Evolutionary conservation across 768 basidiomycete species (phyloP), one percentile per base, ranked within the genome.

Genomic region (Exidia glandulosa): DNA sequence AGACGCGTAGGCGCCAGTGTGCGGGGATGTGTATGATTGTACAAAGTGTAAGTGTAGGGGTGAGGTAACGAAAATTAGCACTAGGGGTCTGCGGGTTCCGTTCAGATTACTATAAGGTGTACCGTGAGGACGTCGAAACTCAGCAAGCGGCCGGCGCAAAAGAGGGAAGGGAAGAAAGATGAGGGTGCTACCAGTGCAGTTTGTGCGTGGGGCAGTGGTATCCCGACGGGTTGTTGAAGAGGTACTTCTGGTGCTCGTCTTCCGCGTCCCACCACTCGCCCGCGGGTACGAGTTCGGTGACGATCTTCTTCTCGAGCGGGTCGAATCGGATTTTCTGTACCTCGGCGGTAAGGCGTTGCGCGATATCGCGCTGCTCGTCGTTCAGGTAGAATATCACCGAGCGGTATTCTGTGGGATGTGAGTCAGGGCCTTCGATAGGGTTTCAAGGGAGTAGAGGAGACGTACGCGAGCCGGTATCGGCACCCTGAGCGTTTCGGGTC

Each of bases 361-460:
- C 78, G 50, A 74, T 68, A 54, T 70, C 59, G 52, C 66, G 67
- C 63, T 79, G 78, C 61, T 76, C 75, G 10, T 70, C 67, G 5
- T 70, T 66, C 25, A 68, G 64, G 57, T 66, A 70, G 66, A 77
- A 78, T 64, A 79, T 77, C 19, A 71, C 76, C 10, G 74, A 74
- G 54, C 78, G 72, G 70, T 78, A 79, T 63, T 79, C 74, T 69
- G 64, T 61, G n/a, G n/a, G n/a, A n/a, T n/a, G n/a, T n/a, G n/a
- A n/a, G n/a, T n/a, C n/a, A n/a, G n/a, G n/a, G n/a, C n/a, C n/a
- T n/a, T n/a, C n/a, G n/a, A n/a, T n/a, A n/a, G n/a, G n/a, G n/a
- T n/a, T n/a, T n/a, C n/a, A n/a, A n/a, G n/a, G 32, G 19, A 29
- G 3, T 19, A n/a, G 23, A 47, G 10, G 29, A 50, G 58, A 6